These are phyloP conservation scores for Lophiotrema nucula DNA, from an alignment of 495 filamentous ascomycete genomes.

Conservation along the genomic window DNA sequence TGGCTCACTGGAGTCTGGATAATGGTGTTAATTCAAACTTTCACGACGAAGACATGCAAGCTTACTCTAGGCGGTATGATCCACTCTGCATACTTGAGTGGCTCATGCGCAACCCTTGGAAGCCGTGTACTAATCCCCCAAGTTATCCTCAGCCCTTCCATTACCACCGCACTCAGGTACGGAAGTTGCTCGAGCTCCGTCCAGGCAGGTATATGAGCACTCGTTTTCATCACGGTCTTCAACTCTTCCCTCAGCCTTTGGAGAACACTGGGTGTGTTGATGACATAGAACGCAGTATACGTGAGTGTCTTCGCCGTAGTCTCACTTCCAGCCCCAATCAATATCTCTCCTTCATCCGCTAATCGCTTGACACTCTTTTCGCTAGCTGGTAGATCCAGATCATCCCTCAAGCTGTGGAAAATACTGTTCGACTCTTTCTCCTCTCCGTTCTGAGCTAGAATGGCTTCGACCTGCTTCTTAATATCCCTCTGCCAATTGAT, in stretches of 20 bases:
- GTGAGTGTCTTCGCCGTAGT: slow-evolving; percentile 29
- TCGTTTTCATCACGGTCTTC: neutral
- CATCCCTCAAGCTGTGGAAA: neutral
- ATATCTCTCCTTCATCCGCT: slow-evolving; percentile 25
- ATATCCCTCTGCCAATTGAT: neutral
- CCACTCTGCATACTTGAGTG: slow-evolving; percentile 40
- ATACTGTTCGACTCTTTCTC: neutral
- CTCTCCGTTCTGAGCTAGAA: neutral
- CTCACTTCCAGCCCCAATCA: slow-evolving; percentile 33
- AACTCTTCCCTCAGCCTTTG: neutral
- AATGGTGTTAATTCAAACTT: neutral
- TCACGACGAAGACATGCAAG: no score
- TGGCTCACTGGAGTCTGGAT: slow-evolving; percentile 1
- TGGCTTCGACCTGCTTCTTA: neutral
- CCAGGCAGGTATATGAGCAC: neutral
- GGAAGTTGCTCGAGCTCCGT: neutral
- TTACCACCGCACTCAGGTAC: neutral
- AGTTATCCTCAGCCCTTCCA: neutral
- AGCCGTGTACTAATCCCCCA: neutral
- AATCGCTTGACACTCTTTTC: slow-evolving; percentile 27
- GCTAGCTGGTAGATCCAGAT: slow-evolving; percentile 11
- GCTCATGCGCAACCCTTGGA: neutral
- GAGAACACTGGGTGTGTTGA: slow-evolving; percentile 18
- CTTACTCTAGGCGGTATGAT: slow-evolving; percentile 2
- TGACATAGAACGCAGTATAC: slow-evolving; percentile 24